Evolutionary conservation across 768 basidiomycete genomes (phyloP), one percentile per base, ranked within the genome.

Genomic region (Amanita inopinata): DNA sequence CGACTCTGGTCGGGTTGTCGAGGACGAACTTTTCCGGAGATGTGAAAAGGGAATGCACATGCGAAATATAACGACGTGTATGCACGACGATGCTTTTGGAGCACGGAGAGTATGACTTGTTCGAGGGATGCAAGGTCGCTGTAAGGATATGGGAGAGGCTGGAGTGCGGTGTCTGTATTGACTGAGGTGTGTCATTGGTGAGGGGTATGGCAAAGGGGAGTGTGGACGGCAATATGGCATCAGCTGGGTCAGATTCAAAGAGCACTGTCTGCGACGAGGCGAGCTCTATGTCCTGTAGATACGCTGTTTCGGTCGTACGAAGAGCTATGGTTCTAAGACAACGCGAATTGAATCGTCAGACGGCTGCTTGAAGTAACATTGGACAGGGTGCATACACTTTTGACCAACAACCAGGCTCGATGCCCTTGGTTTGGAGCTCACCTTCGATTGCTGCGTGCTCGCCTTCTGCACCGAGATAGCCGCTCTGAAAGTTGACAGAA

Each of bases 401-500:
- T 43, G 63, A 60, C 78, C 82, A 85, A 49, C 64, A 69, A 40
- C 64, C 66, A 40, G 67, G 62, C 44, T 72, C 70, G 25, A 70
- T 69, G 43, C 76, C 82, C 61, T 91, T 92, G 51, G 91, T 66
- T 57, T 91, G 89, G 12, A 92, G 68, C 56, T 91, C 89, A 35
- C 90, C 90, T 55, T 90, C 88, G 40, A 92, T 74, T 6, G 85
- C 81, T 10, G 88, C 85, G 46, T 70, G 72, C 59, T 90, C 88
- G 39, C 74, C 84, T 43, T 88, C 85, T 17, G 81, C 84, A 38
- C 90, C 90, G 5, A 92, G 67, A 56, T 74, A 87, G 8, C 90
- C 90, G 53, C 80, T 83, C 63, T 92, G 90, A 53, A 92, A 93
- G 57, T 78, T 74, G 43, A 84, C 66, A 15, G 78, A 69, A 56